Evolutionary conservation across 2,329 filamentous ascomycete species (phyloP).

Genomic region (Fusarium sp.): DNA sequence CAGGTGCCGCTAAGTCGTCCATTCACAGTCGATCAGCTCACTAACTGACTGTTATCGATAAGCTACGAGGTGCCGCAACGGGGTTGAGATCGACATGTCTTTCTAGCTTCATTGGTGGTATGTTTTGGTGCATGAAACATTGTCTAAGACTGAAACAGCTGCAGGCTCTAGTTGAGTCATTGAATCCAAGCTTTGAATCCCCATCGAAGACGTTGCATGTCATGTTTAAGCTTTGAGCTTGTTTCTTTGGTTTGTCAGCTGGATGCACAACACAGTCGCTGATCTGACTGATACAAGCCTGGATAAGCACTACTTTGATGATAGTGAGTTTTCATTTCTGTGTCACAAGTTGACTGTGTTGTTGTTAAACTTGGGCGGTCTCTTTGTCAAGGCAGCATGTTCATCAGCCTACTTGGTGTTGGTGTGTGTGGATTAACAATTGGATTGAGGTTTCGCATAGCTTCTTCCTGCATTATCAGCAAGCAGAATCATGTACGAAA

Average conservation of each 20-base stretch:
- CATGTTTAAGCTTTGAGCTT: conserved; percentile 1
- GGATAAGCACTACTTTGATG: not conserved
- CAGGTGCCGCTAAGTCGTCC: conserved; percentile 34
- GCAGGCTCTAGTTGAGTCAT: conserved; percentile 7
- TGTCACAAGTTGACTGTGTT: not conserved
- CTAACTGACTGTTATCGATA: conserved; percentile 30
- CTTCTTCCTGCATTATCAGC: not conserved
- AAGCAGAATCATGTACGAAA: no score
- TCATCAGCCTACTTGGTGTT: no score
- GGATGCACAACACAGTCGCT: no score
- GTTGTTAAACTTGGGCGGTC: no score
- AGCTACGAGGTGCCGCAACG: conserved; percentile 11
- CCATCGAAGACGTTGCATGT: not conserved
- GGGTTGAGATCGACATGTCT: conserved; percentile 17
- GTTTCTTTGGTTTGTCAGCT: conserved; percentile 1
- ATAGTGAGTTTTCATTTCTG: not conserved
- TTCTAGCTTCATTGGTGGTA: conserved; percentile 4
- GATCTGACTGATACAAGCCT: not conserved
- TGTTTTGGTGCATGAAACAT: conserved; percentile 21
- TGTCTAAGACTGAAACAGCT: conserved; percentile 16
- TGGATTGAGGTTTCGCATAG: not conserved
- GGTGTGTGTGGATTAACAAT: not conserved
- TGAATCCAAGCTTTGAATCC: conserved; percentile 9
- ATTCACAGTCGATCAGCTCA: conserved; percentile 22
- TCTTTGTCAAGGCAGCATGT: not conserved